Conservation (phyloP, 805 yeast genomes). For the Hagleromyces aurorensis region DNA sequence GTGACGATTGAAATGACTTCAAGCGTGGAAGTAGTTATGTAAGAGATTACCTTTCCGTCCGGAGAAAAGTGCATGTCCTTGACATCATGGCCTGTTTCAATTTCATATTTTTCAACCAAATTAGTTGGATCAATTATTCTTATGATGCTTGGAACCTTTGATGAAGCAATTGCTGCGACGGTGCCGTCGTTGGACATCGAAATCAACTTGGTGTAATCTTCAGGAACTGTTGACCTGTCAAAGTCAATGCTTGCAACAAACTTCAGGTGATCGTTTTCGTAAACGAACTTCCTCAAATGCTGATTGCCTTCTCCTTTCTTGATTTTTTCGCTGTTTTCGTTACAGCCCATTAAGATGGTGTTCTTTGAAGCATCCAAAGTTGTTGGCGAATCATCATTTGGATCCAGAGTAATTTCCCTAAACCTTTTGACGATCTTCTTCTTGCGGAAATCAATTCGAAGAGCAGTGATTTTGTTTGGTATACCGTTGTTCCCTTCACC, state of each 20-base stretch:
- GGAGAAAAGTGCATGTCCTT: constrained; percentile 64
- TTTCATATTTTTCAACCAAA: constrained; percentile 46
- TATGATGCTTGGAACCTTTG: constrained; percentile 54
- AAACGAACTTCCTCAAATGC: constrained; percentile 62
- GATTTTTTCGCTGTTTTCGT: constrained; percentile 54
- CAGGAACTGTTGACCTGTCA: constrained; percentile 38
- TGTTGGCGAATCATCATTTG: constrained; percentile 82
- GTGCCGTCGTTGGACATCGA: constrained; percentile 50
- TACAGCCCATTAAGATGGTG: constrained; percentile 64
- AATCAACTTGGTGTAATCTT: constrained; percentile 54
- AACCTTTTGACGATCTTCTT: constrained; percentile 44
- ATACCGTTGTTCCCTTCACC: constrained; percentile 90
- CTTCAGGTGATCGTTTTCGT: constrained; percentile 52
- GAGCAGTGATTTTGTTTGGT: constrained; percentile 70
- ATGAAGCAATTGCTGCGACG: constrained; percentile 61
- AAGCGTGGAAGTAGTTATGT: constrained; percentile 49
- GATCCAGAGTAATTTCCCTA: constrained; percentile 52
- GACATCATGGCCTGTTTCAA: constrained; percentile 46
- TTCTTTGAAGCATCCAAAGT: constrained; percentile 50
- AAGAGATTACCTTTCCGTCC: constrained; percentile 56
- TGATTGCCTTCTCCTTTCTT: constrained; percentile 51
- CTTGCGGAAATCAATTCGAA: constrained; percentile 48
- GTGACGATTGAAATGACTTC: constrained; percentile 36
- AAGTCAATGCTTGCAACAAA: constrained; percentile 54
- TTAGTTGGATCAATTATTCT: constrained; percentile 52